Evolutionary conservation across 148 eudicot species (phyloP).

Genomic region (Persicaria tinctoria): DNA sequence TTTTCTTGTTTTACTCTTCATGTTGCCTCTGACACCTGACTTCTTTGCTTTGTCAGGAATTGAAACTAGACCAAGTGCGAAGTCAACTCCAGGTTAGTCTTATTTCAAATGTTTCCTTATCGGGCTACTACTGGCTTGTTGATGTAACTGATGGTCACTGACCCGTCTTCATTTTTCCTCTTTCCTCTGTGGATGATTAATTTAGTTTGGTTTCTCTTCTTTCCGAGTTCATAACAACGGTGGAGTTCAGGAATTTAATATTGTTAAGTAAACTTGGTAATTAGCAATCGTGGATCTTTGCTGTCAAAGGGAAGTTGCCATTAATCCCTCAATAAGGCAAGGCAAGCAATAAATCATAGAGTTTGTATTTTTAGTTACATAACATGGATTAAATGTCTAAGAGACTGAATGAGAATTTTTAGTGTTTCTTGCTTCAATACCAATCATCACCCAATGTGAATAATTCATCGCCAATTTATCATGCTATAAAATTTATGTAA

Average conservation of each 20-base stretch:
- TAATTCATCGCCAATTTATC: background rate
- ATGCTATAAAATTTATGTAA: background rate
- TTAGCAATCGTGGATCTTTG: background rate
- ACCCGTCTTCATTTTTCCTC: background rate
- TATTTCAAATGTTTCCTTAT: background rate
- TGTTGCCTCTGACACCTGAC: constrained; percentile 11
- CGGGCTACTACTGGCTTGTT: background rate
- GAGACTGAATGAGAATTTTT: background rate
- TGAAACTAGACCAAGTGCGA: constrained; percentile 60
- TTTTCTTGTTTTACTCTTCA: constrained; percentile 3
- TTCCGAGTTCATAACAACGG: background rate
- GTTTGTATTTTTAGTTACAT: background rate
- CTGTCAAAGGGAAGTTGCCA: background rate
- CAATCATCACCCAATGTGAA: background rate
- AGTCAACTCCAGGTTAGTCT: constrained; percentile 72
- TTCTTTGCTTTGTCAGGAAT: constrained; percentile 44
- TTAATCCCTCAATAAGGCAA: background rate
- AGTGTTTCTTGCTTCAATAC: background rate
- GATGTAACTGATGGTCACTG: background rate
- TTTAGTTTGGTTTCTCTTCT: background rate
- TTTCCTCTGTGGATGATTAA: background rate
- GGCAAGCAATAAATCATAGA: background rate
- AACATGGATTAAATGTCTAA: background rate
- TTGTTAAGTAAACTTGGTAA: background rate
- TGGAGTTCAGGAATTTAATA: background rate